phyloP scores from a whole-genome alignment of 202 grass and related monocot genomes.

The Hordeum pubiflorum region DNA sequence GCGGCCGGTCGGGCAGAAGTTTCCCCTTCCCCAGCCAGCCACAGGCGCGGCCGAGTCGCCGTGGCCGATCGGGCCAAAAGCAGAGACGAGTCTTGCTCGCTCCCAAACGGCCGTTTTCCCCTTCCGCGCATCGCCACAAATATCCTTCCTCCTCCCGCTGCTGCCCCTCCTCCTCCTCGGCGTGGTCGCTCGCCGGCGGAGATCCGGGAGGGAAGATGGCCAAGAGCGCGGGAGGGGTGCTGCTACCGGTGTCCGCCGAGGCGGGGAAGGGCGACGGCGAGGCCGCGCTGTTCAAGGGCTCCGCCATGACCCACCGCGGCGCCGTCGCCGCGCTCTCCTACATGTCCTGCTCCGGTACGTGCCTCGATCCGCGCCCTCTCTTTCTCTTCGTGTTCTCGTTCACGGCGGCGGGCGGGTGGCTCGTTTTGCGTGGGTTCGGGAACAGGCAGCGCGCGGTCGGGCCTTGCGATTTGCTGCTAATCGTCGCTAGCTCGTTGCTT shows the following conservation, averaged over 20 bases:
- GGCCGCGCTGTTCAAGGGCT: conserved; percentile 62
- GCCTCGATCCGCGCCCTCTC: conserved; percentile 6
- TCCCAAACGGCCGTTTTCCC: neutral
- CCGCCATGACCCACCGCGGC: conserved; percentile 73
- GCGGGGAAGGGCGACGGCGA: conserved; percentile 39
- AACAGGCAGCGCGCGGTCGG: neutral
- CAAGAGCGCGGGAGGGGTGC: conserved; percentile 40
- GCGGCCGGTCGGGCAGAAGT: conserved; percentile 15
- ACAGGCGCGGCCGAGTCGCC: neutral
- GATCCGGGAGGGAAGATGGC: conserved; percentile 44
- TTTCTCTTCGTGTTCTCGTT: neutral
- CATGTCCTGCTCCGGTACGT: conserved; percentile 79
- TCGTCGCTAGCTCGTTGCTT: neutral
- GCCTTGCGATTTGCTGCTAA: neutral
- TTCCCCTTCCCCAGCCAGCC: neutral
- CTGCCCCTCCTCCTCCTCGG: conserved; percentile 7
- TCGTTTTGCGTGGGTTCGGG: neutral
- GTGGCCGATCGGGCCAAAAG: neutral
- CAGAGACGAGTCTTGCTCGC: neutral
- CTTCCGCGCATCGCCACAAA: conserved; percentile 20
- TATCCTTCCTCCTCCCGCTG: conserved; percentile 21
- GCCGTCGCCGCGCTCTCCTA: conserved; percentile 79
- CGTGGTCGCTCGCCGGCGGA: conserved; percentile 24
- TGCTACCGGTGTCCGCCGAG: conserved; percentile 51
- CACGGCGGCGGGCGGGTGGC: neutral